Evolutionary conservation across 2,329 filamentous ascomycete species (phyloP).

Genomic region (Venturia carpophila): DNA sequence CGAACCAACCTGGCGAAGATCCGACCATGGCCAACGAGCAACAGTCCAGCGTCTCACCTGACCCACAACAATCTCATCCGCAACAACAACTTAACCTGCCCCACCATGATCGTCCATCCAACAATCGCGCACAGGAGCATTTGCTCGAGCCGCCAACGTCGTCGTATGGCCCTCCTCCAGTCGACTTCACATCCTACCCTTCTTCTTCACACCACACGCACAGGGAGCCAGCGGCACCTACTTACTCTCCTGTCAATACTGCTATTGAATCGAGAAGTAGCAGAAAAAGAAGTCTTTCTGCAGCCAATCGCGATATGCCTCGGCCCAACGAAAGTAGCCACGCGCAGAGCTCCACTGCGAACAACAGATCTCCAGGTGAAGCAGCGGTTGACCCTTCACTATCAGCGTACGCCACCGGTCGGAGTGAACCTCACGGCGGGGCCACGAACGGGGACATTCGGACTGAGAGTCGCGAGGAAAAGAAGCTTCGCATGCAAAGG

Average conservation of each 20-base stretch:
- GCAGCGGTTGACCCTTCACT: constrained; percentile 19
- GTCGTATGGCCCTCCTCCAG: constrained; percentile 27
- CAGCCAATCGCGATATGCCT: constrained; percentile 14
- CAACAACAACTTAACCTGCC: constrained; percentile 22
- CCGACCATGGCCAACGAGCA: constrained; percentile 46
- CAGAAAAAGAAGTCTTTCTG: constrained; percentile 32
- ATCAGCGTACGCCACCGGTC: not conserved
- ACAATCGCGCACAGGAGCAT: not conserved
- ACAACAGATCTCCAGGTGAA: not conserved
- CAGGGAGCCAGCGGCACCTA: constrained; percentile 19
- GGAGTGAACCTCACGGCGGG: not conserved
- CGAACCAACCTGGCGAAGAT: constrained; percentile 21
- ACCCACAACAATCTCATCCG: constrained; percentile 26
- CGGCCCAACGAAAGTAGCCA: constrained; percentile 20
- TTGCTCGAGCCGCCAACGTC: constrained; percentile 18
- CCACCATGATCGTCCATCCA: constrained; percentile 5
- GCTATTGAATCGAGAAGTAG: constrained; percentile 24
- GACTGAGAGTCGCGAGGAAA: constrained; percentile 25
- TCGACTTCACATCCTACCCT: constrained; percentile 33
- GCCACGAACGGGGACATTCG: constrained; percentile 13
- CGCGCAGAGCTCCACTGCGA: not conserved
- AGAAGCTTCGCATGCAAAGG: constrained; percentile 27
- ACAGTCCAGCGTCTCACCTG: constrained; percentile 31
- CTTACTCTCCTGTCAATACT: constrained; percentile 22
- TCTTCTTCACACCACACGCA: constrained; percentile 7